Base-by-base conservation (phyloP, 129 eudicot species). In the Tagetes erecta region DNA sequence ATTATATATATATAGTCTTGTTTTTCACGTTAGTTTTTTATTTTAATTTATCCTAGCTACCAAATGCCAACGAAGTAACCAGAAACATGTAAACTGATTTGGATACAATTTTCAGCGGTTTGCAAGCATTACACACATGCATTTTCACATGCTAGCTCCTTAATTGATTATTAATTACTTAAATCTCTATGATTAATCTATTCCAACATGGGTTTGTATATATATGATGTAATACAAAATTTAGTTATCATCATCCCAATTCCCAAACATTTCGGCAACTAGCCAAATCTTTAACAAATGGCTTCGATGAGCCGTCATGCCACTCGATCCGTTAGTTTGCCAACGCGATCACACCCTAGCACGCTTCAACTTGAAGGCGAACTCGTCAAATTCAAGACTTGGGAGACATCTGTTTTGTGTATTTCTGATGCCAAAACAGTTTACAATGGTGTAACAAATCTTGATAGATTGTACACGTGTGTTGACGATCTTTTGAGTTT, bases 311-410 rank as follows among this genome's bases (percentile, higher is more conserved):
- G 55, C 38, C 37, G 45, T 3, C 71, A 56, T 4, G 59, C 79
- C 44, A 64, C 71, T 64, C 77, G 92, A 76, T 87, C 87, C 13
- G 59, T 82, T 74, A 82, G 92, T 78, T 82, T 87, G 79, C 92
- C 92, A 47, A 41, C 74, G 6, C 76, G 86, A 76, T 79, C 86
- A 65, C 80, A 84, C 62, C 83, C 86, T 7, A 79, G 68, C 49
- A 79, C 82, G 31, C 79, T 64, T 50, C 72, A 70, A 76, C 50
- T 80, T 27, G 85, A 79, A 75, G 81, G 81, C 64, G 82, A 78
- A 76, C 86, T 87, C 11, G 51, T 65, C 56, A 76, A 77, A 35
- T 66, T 87, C 20, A 72, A 51, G 51, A 68, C 73, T 27, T 75
- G 69, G 80, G 88, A 84, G 62, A 33, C 72, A 33, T 62, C 70